phyloP scores from a whole-genome alignment of 2,329 filamentous ascomycete species.

The Pestalotiopsis sp. region DNA sequence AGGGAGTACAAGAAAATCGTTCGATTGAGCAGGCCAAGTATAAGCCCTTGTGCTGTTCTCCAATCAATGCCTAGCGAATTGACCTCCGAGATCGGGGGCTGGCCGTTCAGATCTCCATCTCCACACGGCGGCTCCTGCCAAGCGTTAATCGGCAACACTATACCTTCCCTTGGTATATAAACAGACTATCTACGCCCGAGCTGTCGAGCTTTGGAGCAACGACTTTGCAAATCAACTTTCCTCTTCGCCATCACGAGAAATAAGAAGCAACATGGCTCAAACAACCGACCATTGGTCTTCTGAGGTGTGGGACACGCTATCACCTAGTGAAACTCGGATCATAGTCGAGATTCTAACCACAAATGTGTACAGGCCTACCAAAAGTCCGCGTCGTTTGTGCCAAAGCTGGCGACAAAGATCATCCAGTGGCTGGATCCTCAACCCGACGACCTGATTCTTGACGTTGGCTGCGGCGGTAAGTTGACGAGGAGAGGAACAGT shows the following conservation, averaged over 20 bases:
- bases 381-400: slow-evolving; percentile 64
- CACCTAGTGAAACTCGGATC: not conserved
- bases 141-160: not conserved
- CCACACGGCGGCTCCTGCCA: not conserved
- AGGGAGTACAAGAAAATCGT: not conserved
- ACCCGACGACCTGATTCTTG: slow-evolving; percentile 60
- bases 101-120: not conserved
- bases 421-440: slow-evolving; percentile 61
- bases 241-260: not conserved
- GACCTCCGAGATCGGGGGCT: slow-evolving; percentile 1
- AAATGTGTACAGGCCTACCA: slow-evolving; percentile 53
- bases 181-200: slow-evolving; percentile 11
- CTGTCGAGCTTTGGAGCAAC: not conserved
- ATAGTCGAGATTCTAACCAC: not conserved
- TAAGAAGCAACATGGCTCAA: slow-evolving; percentile 22
- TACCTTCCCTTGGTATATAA: not conserved
- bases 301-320: slow-evolving; percentile 29
- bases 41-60: not conserved
- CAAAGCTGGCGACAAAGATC: slow-evolving; percentile 61
- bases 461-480: slow-evolving; percentile 66
- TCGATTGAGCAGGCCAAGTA: not conserved
- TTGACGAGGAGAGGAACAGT: slow-evolving; percentile 13
- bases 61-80: not conserved
- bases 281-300: slow-evolving; percentile 42
- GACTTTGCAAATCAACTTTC: not conserved